A percentile compares a stretch with the other conserved stretches of the same genome.
phyloP scores from a whole-genome alignment of 768 basidiomycete genomes.

The Naematelia encephala region DNA sequence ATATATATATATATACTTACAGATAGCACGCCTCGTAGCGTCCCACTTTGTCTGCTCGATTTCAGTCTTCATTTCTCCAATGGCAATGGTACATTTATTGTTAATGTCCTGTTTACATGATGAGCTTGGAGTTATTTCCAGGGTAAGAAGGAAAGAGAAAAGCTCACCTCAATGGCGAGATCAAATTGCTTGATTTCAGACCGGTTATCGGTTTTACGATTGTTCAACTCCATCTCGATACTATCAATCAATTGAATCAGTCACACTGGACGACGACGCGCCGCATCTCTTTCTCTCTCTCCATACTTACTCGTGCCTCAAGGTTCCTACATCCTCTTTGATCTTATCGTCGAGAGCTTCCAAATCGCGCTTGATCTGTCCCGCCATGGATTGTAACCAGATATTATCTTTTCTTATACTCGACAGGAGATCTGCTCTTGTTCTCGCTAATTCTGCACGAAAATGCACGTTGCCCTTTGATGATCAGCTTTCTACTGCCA shows the following conservation, averaged over 20 bases:
- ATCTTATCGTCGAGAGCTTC: slow-evolving; percentile 82
- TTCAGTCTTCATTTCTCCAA: slow-evolving; percentile 53
- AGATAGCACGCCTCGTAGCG: slow-evolving; percentile 50
- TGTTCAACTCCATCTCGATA: slow-evolving; percentile 94
- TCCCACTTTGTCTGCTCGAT: slow-evolving; percentile 55
- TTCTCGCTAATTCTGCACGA: slow-evolving; percentile 84
- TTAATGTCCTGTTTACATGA: slow-evolving; percentile 51
- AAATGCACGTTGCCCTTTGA: slow-evolving; percentile 85
- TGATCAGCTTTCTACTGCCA: not conserved
- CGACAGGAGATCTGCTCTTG: slow-evolving; percentile 78
- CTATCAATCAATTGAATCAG: slow-evolving; percentile 52
- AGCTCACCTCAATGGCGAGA: slow-evolving; percentile 61
- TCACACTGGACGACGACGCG: not conserved
- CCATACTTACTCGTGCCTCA: slow-evolving; percentile 82
- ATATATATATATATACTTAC: slow-evolving; percentile 20
- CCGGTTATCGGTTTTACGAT: slow-evolving; percentile 83
- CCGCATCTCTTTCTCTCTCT: not conserved
- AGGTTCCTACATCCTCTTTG: slow-evolving; percentile 82
- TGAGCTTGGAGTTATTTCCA: not conserved
- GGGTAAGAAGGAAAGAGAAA: no score
- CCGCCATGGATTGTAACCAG: slow-evolving; percentile 69
- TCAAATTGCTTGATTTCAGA: slow-evolving; percentile 79
- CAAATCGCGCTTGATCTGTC: slow-evolving; percentile 78
- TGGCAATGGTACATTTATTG: slow-evolving; percentile 54
- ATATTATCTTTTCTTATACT: slow-evolving; percentile 79